These are phyloP conservation scores for Ophiosphaerella herpotricha DNA, from an alignment of 2,329 filamentous ascomycete genomes.

Conservation along the genomic window DNA sequence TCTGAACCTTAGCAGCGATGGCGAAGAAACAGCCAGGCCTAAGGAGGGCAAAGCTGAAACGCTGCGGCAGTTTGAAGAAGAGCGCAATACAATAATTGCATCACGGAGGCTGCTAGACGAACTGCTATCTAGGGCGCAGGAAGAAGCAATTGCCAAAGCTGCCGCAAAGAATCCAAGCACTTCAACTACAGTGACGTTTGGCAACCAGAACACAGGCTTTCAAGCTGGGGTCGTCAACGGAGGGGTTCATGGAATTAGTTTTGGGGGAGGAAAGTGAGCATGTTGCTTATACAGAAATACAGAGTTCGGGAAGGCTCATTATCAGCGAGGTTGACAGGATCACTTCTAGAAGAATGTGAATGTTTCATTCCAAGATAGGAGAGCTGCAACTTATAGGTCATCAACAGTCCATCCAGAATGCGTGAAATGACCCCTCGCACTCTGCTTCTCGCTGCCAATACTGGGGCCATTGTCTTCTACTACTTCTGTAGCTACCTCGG, in stretches of 20 bases:
- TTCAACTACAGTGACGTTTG: constrained; percentile 7
- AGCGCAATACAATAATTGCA: constrained; percentile 10
- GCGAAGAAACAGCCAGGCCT: constrained; percentile 8
- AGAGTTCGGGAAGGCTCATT: no score
- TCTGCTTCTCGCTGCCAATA: no score
- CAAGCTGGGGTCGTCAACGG: constrained; percentile 11
- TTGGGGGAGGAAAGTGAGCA: background rate
- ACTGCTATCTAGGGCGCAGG: constrained; percentile 14
- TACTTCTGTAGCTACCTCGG: no score
- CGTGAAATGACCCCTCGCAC: no score
- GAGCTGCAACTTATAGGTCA: no score
- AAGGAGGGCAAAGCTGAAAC: constrained; percentile 10
- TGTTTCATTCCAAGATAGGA: no score
- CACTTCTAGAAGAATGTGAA: no score
- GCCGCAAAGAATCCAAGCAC: background rate
- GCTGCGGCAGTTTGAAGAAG: constrained; percentile 16
- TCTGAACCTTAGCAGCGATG: constrained; percentile 17
- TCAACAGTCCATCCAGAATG: no score
- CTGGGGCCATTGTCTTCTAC: no score
- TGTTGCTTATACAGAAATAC: no score
- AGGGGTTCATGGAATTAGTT: constrained; percentile 1
- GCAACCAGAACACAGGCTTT: constrained; percentile 8
- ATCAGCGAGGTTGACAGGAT: no score
- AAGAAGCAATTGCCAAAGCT: constrained; percentile 19
- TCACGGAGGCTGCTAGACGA: constrained; percentile 11